Conservation (phyloP, 768 basidiomycete species). For the Russula sp. region DNA sequence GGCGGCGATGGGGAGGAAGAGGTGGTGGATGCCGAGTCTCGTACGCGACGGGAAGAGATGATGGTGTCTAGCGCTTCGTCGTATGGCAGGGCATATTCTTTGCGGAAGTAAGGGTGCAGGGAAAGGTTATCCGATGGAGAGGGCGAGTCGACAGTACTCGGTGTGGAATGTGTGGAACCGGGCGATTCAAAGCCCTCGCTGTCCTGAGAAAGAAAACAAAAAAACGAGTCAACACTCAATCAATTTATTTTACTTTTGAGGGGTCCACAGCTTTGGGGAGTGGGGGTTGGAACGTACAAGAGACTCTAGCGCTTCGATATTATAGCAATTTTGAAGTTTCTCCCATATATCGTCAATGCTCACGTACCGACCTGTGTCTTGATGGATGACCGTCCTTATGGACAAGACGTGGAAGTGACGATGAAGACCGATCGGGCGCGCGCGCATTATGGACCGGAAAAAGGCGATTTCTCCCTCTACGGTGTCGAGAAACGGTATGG, state of each 20-base stretch:
- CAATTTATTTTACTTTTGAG: not conserved
- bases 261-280: not conserved
- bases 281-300: slow-evolving; percentile 40
- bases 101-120: slow-evolving; percentile 63
- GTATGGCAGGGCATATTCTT: slow-evolving; percentile 55
- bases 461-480: slow-evolving; percentile 81
- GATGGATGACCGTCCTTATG: slow-evolving; percentile 62
- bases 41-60: slow-evolving; percentile 55
- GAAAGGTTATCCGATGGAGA: slow-evolving; percentile 63
- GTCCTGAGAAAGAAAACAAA: slow-evolving; percentile 9
- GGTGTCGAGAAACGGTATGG: slow-evolving; percentile 40
- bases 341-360: slow-evolving; percentile 62
- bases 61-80: slow-evolving; percentile 56
- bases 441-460: slow-evolving; percentile 74
- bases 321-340: slow-evolving; percentile 64
- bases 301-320: slow-evolving; percentile 66
- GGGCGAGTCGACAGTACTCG: slow-evolving; percentile 53
- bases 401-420: slow-evolving; percentile 75
- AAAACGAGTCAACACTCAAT: not conserved
- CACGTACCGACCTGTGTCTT: slow-evolving; percentile 59
- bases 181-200: slow-evolving; percentile 32
- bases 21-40: slow-evolving; percentile 48
- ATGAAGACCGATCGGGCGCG: slow-evolving; percentile 77
- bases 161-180: slow-evolving; percentile 33
- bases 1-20: slow-evolving; percentile 46